Evolutionary conservation across 2,329 filamentous ascomycete genomes (phyloP), one percentile per base, ranked within the genome.

Genomic region (Furcasterigmium sp.): DNA sequence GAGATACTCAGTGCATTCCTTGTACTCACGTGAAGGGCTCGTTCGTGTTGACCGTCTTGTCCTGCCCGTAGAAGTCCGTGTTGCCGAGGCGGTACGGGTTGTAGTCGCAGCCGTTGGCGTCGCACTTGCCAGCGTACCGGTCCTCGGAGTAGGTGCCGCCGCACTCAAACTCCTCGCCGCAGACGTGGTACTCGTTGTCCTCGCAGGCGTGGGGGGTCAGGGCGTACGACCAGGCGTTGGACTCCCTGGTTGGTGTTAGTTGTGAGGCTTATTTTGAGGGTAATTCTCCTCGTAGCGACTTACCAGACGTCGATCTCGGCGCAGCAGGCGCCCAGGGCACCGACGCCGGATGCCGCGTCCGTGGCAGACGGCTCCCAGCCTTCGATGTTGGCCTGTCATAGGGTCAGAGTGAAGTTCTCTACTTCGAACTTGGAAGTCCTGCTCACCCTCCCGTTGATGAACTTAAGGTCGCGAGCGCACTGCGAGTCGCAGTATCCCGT

Each of bases 71-170:
- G 69, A 82, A 84, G 61, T 68, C 63, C 25, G 64, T 64, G 59
- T 76, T 70, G 45, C 80, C 81, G 68, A 80, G 72, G 55, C 80
- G 77, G 73, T 75, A 84, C n/a, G 75, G 65, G 70, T 82, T 82
- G 70, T 78, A 83, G 58, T 83, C 80, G 52, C 81, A 85, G 30
- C 80, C 80, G 54, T 82, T 77, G 52, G 78, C 73, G 58, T 84
- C 81, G 58, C 81, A 84, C 45, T 76, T 64, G 46, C 79, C 78
- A 29, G 59, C 62, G 57, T 82, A 82, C 52, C 78, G 76, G 55
- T 73, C 64, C 39, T 59, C 55, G 4, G 62, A 65, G 50, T 69
- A 73, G 21, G 67, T 66, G 46, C 70, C 76, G 49, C 75, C 75
- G 49, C 72, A 78, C 18, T 51, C 46, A 48, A 63, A 58, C 14